Base-by-base conservation (phyloP, 306 rosid species). In the Vigna mungo region DNA sequence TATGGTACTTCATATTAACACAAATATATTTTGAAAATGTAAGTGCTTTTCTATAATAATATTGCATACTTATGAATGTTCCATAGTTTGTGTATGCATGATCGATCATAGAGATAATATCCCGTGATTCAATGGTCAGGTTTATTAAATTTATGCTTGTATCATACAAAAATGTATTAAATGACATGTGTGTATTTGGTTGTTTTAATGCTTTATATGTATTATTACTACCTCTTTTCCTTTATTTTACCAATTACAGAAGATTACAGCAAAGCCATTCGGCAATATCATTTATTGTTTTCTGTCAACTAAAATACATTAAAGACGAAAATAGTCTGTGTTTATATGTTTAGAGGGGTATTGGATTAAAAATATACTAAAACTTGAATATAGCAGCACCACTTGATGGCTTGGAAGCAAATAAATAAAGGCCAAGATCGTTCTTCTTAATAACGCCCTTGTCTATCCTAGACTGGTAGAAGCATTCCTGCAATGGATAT, bases 361-460 rank as follows among this genome's bases (percentile, higher is more conserved):
- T 10, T 36, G 47, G 55, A 11, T 51, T 13, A 41, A 63, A 72
- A 56, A 71, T 44, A 27, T 66, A 51, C 81, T 90, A 92, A 71
- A 95, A 85, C 87, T 89, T 90, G 78, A 95, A 84, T 78, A 95
- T 87, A 52, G 99, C 99, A 82, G 99, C 92, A 41, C 99, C 99
- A 82, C 99, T 90, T 17, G 99, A 90, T 3, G 99, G 99, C 89
- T 92, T 95, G 81, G 99, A 95, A 71, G 99, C 97, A 76, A 95
- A 95, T 17, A 95, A 84, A 76, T 88, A 90, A 53, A 87, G 93
- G 43, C 89, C 99, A 20, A 92, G 89, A 30, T 95, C 98, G 25
- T 85, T 85, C 51, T 87, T 89, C 77, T 72, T 43, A 59, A 95
- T 85, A 74, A 87, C 63, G 56, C 92, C 96, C 66, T 62, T 84